phyloP scores from a whole-genome alignment of 345 rosid species.

The Orychophragmus violaceus region DNA sequence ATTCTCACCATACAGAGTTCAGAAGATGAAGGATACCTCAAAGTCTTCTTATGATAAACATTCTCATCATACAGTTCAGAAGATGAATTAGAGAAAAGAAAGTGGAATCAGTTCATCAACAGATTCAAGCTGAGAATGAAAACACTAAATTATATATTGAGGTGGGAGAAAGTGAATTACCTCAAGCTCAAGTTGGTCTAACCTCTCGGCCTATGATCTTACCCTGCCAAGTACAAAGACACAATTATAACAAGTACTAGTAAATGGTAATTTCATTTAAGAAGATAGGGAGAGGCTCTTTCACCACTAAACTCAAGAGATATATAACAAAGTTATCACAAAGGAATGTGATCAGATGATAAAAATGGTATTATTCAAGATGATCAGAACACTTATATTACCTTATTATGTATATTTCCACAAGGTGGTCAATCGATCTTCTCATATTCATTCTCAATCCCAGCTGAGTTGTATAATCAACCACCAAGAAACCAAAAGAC shows the following conservation, averaged over 20 bases:
- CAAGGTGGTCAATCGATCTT: conserved; percentile 93
- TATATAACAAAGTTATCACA: not conserved
- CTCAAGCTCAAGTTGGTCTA: conserved; percentile 73
- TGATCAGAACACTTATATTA: conserved; percentile 12
- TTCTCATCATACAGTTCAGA: too few species aligned
- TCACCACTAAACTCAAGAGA: not conserved
- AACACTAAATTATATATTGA: not conserved
- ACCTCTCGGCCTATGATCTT: conserved; percentile 58
- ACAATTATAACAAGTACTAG: not conserved
- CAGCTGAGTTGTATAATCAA: too few species aligned
- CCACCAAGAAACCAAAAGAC: too few species aligned
- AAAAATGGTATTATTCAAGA: not conserved
- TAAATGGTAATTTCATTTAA: not conserved
- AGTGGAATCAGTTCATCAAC: conserved; percentile 1
- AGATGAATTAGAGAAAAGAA: too few species aligned
- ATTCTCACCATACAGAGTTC: too few species aligned
- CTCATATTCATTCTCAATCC: conserved; percentile 90
- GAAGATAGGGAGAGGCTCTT: too few species aligned
- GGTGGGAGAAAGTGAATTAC: conserved; percentile 34
- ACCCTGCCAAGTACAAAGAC: conserved; percentile 43
- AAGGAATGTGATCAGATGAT: not conserved
- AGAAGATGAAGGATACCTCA: too few species aligned
- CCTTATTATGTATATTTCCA: conserved; percentile 89
- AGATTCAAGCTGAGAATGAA: not conserved
- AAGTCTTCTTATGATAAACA: too few species aligned